Evolutionary conservation across 495 filamentous ascomycete genomes (phyloP), one percentile per base, ranked within the genome.

Genomic region (Chaetomium tenue): DNA sequence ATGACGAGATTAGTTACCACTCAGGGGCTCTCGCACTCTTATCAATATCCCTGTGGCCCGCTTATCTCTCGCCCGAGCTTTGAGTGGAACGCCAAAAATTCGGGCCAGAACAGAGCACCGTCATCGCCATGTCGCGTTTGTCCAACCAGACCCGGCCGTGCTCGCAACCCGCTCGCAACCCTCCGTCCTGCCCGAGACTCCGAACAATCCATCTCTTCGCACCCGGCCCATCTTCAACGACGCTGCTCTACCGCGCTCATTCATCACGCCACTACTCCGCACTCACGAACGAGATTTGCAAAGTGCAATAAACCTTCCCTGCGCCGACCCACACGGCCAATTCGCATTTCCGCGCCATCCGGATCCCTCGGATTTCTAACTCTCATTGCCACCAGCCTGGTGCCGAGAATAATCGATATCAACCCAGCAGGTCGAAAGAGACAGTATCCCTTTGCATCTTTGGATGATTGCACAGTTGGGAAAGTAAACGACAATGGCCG

Each of bases 401-500:
- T 39, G 15, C 58, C 40, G 30, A 52, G 28, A 44, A 39, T 37
- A 22, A 50, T n/a, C 30, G 51, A 47, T 57, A 30, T 15, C 52
- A 6, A 39, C n/a, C 5, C 9, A 5, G 7, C 23, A 22, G 30
- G 42, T 50, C 40, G 39, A 63, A 15, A 9, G 28, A 15, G 12
- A 13, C 18, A 6, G 1, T 37, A 37, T 12, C 26, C 18, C 37
- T 12, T 37, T 46, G 25, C 15, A 18, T 30, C 40, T 44, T 33
- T 42, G 52, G 26, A 60, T 58, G 47, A 64, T 30, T 44, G 25
- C 26, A 33, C 11, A 54, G 20, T 67, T n/a, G 25, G 44, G 20
- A 46, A 67, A 54, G 20, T 67, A 23, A 42, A 55, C 26, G 46
- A 67, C 30, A 28, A 72, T 72, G 70, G 57, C 70, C 16, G 68